Percentiles rank a stretch among this genome's conserved stretches.
Evolutionary conservation across 331 rosid genomes (phyloP).

Genomic region (Pyrus hybrid): DNA sequence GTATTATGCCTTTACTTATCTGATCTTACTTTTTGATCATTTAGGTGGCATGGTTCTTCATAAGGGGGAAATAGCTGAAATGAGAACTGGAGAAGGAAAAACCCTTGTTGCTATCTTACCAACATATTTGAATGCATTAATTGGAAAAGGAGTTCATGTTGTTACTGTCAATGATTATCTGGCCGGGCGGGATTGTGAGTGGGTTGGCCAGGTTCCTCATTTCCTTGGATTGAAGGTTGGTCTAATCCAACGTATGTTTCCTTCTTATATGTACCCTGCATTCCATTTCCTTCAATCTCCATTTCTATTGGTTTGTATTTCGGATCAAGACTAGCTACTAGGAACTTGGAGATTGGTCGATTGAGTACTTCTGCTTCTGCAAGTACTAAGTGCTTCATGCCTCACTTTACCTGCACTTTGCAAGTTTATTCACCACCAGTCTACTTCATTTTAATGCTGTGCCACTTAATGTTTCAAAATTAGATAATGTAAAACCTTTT

Average conservation of each 20-base stretch:
- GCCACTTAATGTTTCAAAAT: neutral
- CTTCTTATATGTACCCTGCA: constrained; percentile 6
- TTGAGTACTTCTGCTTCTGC: neutral
- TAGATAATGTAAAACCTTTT: neutral
- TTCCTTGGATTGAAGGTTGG: constrained; percentile 99
- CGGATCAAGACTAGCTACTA: constrained; percentile 3
- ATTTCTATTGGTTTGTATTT: neutral
- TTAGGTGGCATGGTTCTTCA: constrained; percentile 97
- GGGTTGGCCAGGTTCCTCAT: constrained; percentile 99
- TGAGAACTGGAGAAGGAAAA: constrained; percentile 99
- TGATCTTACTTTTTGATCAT: constrained; percentile 13
- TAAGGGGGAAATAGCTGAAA: constrained; percentile 96
- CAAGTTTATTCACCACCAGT: neutral
- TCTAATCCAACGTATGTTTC: constrained; percentile 95
- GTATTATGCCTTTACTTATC: neutral
- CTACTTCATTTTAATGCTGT: neutral
- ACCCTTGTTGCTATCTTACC: constrained; percentile 95
- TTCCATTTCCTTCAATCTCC: neutral
- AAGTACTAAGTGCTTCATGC: constrained; percentile 2
- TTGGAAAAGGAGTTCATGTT: constrained; percentile 90
- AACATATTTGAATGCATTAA: constrained; percentile 83
- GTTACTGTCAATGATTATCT: constrained; percentile 95
- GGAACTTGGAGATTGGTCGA: neutral
- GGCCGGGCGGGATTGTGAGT: constrained; percentile 92
- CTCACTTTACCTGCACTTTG: neutral